Base-by-base conservation (phyloP, 23 red algal genomes). In the Gracilaria vermiculophylla region DNA sequence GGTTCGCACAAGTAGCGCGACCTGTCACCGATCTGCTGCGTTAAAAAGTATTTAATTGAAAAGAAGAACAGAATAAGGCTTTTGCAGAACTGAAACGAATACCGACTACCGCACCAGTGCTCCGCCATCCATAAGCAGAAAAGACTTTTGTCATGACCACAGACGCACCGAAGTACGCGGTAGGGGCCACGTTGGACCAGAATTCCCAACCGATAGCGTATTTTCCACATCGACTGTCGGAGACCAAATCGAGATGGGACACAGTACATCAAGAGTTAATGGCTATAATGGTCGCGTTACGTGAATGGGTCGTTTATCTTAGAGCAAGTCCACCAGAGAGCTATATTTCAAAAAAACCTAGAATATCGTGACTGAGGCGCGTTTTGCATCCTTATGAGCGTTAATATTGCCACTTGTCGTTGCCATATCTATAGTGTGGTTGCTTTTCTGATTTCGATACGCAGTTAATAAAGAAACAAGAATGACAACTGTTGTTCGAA, bases 101-200 rank as follows among this genome's bases (percentile, higher is more conserved):
- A 39, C 10, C 80, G 37, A 32, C 25, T 31, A 80, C 41, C 3
- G 72, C 58, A 56, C 73, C 86, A n/a, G 45, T 90, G 1, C 55
- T 80, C 15, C 39, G 36, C 16, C 43, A 69, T 32, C 62, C 57
- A 37, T 49, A 27, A 20, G 69, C 75, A 49, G 23, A 80, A 11
- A 24, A 16, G 15, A 23, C 5, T 5, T 66, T 90, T 53, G 32
- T 79, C 20, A 10, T 77, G 12, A 69, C 72, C 5, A 89, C 25
- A 15, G 85, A 78, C 54, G 85, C 51, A 55, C 52, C 72, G 0
- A 62, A 80, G 24, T 44, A 69, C 47, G 54, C 69, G 34, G 51
- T 89, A 7, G 69, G 85, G 1, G 85, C 85, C 13, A 65, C 65
- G 10, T 60, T 89, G 52, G 61, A 86, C 56, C 81, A 86, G 27